phyloP scores from a whole-genome alignment of 2,329 filamentous ascomycete species.

The Sporothrix euskadiensis region DNA sequence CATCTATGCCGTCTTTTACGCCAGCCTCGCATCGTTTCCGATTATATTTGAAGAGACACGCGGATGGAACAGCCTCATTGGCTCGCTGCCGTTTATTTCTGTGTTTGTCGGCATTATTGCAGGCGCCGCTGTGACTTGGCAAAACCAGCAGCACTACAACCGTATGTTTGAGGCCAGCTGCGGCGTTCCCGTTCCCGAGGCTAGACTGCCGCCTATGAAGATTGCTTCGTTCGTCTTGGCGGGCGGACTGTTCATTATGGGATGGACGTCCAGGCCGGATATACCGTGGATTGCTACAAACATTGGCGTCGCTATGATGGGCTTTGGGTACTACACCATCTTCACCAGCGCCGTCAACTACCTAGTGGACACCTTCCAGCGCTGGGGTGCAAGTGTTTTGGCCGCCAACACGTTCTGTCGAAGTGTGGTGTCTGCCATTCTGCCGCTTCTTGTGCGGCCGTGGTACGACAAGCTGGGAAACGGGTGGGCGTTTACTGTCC shows the following conservation, averaged over 20 bases:
- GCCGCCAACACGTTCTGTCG: slow-evolving; percentile 64
- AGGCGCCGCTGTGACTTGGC: neutral
- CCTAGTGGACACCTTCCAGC: slow-evolving; percentile 54
- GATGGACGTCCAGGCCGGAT: neutral
- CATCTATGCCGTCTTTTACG: slow-evolving; percentile 20
- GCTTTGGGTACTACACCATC: slow-evolving; percentile 43
- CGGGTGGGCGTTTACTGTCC: slow-evolving; percentile 57
- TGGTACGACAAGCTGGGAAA: slow-evolving; percentile 64
- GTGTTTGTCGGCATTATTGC: neutral
- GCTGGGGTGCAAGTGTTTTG: slow-evolving; percentile 62
- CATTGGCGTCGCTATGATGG: slow-evolving; percentile 8
- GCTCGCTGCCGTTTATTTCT: slow-evolving; percentile 9
- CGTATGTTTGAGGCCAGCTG: neutral
- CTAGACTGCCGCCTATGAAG: slow-evolving; percentile 5
- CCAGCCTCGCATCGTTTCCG: slow-evolving; percentile 18
- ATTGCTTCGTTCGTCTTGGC: neutral
- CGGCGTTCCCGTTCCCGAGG: neutral
- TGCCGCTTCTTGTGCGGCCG: slow-evolving; percentile 58
- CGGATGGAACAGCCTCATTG: neutral
- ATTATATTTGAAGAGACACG: slow-evolving; percentile 32
- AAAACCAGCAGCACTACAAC: slow-evolving; percentile 13
- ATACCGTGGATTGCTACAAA: neutral
- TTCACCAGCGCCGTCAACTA: slow-evolving; percentile 58
- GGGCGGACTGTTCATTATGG: neutral
- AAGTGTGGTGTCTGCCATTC: slow-evolving; percentile 56